Evolutionary conservation across 2,329 filamentous ascomycete species (phyloP).

Genomic region (Polytolypa hystricis): DNA sequence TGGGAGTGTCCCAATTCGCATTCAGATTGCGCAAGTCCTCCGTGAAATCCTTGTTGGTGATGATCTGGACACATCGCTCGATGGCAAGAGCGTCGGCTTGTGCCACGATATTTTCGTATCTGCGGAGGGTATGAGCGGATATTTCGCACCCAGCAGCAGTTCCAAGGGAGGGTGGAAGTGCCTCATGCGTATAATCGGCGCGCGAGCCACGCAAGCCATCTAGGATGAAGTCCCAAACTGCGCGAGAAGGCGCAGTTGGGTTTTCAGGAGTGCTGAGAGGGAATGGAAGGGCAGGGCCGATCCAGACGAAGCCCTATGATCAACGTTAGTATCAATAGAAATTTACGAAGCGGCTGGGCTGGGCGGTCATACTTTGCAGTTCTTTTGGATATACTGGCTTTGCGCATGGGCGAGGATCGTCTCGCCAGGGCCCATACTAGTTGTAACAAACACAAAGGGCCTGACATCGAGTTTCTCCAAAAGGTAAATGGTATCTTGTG

Average conservation of each 20-base stretch:
- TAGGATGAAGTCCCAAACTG: conserved; percentile 19
- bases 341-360: neutral
- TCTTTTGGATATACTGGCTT: conserved; percentile 13
- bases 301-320: conserved; percentile 17
- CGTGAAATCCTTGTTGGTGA: conserved; percentile 17
- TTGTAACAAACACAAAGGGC: conserved; percentile 17
- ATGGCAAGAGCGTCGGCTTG: conserved; percentile 19
- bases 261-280: conserved; percentile 14
- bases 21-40: conserved; percentile 14
- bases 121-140: conserved; percentile 11
- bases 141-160: conserved; percentile 12
- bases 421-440: conserved; percentile 22
- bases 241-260: conserved; percentile 15
- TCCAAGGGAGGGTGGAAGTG: conserved; percentile 16
- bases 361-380: conserved; percentile 13
- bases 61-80: conserved; percentile 20
- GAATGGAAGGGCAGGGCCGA: conserved; percentile 16
- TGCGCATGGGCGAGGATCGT: conserved; percentile 17
- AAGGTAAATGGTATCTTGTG: conserved; percentile 17
- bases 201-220: conserved; percentile 15
- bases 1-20: conserved; percentile 10
- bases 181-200: conserved; percentile 13
- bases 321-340: neutral
- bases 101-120: conserved; percentile 15
- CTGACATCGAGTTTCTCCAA: conserved; percentile 14